Conservation (phyloP, 2,329 filamentous ascomycete species). For the Colletotrichum camelliae region DNA sequence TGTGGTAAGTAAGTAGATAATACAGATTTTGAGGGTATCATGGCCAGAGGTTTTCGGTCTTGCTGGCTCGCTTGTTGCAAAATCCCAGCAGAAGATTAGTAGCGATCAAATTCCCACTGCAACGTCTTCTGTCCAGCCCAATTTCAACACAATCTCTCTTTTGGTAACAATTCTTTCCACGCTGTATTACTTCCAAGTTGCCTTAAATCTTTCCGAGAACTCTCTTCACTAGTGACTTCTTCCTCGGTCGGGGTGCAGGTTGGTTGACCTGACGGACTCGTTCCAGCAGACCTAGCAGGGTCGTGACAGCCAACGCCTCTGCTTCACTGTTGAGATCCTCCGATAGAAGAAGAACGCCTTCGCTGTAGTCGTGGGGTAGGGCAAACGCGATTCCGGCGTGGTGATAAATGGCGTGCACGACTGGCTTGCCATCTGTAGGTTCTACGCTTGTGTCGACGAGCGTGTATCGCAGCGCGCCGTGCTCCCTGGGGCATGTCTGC, state of each 20-base stretch:
- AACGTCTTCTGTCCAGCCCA: not conserved
- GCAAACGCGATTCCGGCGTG: constrained; percentile 13
- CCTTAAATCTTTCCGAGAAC: not conserved
- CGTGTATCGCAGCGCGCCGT: constrained; percentile 13
- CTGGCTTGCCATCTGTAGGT: not conserved
- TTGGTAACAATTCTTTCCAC: not conserved
- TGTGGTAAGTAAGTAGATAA: not conserved
- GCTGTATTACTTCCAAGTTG: not conserved
- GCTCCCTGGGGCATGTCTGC: constrained; percentile 5
- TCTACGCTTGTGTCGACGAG: not conserved
- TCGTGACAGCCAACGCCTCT: not conserved
- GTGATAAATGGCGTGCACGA: constrained; percentile 23
- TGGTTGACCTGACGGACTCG: constrained; percentile 6
- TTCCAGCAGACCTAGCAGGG: not conserved
- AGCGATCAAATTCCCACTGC: not conserved
- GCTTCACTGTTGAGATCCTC: not conserved
- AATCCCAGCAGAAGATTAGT: not conserved
- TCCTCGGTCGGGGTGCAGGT: not conserved
- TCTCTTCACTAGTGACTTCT: not conserved
- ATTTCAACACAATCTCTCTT: not conserved
- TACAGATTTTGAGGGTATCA: not conserved
- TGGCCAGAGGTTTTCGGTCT: not conserved
- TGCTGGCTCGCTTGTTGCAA: not conserved
- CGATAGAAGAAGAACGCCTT: constrained; percentile 19
- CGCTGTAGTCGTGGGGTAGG: constrained; percentile 16